Conservation (phyloP, 768 basidiomycete species). For the Pleurotus pulmonarius region DNA sequence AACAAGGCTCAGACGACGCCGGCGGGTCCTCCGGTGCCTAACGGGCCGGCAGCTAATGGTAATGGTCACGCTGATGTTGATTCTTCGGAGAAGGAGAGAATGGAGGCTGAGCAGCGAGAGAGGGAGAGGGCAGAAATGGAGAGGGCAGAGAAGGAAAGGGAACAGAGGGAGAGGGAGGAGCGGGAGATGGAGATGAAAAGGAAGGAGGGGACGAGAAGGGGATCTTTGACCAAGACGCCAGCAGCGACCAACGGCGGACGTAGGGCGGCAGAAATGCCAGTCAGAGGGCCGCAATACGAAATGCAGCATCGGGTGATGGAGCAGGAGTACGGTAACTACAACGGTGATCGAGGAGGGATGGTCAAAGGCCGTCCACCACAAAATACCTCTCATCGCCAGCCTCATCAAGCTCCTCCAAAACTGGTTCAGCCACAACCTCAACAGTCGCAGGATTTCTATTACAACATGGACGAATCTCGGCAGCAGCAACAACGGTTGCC, state of each 20-base stretch:
- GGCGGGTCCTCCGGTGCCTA: conserved; percentile 27
- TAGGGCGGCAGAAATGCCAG: conserved; percentile 80
- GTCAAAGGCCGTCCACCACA: conserved; percentile 24
- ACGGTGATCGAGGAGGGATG: conserved; percentile 17
- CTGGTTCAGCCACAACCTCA: conserved; percentile 25
- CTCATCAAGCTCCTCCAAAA: conserved; percentile 23
- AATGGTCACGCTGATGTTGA: conserved; percentile 29
- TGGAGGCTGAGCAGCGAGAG: conserved; percentile 34
- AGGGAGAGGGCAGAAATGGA: conserved; percentile 37
- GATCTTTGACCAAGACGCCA: conserved; percentile 65
- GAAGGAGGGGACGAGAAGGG: conserved; percentile 46
- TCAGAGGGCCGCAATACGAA: conserved; percentile 89
- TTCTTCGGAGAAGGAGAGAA: conserved; percentile 29
- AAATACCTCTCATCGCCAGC: conserved; percentile 13
- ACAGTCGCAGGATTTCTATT: conserved; percentile 29
- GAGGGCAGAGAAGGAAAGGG: conserved; percentile 27
- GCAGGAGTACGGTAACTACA: conserved; percentile 64
- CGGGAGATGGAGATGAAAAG: conserved; percentile 53
- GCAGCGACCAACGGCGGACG: conserved; percentile 43
- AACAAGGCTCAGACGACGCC: conserved; percentile 75
- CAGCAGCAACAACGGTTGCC: conserved; percentile 40
- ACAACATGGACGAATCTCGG: conserved; percentile 29
- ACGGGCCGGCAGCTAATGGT: conserved; percentile 20
- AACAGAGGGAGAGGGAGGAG: conserved; percentile 41
- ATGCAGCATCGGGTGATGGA: conserved; percentile 93